Evolutionary conservation across 1,284 basidiomycete species (phyloP).

Genomic region (Rhizopogon parksii): DNA sequence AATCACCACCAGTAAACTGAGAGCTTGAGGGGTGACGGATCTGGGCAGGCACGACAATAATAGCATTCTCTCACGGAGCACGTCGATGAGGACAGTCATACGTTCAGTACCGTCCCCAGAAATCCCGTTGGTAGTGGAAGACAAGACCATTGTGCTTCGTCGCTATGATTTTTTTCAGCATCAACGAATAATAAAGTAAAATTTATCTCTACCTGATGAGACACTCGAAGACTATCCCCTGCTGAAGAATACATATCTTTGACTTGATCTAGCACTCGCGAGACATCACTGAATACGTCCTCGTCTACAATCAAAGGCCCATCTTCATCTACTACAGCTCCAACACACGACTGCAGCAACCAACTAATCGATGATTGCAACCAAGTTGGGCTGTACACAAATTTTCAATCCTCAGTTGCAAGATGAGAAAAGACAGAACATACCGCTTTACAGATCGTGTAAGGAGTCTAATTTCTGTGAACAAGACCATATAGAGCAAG

Average conservation of each 20-base stretch:
- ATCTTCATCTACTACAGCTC: constrained; percentile 12
- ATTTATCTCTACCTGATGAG: constrained; percentile 34
- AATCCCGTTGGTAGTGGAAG: constrained; percentile 21
- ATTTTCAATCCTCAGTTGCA: constrained; percentile 5
- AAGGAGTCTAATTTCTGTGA: constrained; percentile 55
- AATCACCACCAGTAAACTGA: constrained; percentile 56
- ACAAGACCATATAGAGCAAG: constrained; percentile 48
- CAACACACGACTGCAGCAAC: constrained; percentile 34
- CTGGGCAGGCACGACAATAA: constrained; percentile 39
- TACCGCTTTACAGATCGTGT: constrained; percentile 58
- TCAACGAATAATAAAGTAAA: constrained; percentile 5
- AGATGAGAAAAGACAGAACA: constrained; percentile 19
- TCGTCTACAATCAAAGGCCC: constrained; percentile 30
- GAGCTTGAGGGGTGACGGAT: constrained; percentile 38
- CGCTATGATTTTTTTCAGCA: constrained; percentile 27
- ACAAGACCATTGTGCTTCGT: constrained; percentile 38
- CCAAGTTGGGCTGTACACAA: constrained; percentile 46
- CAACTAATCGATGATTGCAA: constrained; percentile 46
- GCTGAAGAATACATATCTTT: constrained; percentile 45
- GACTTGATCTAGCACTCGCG: constrained; percentile 36
- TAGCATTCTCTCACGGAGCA: constrained; percentile 31
- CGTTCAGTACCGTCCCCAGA: constrained; percentile 12
- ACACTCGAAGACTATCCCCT: constrained; percentile 36
- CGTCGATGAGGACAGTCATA: constrained; percentile 26
- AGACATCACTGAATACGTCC: constrained; percentile 39